Percentiles rank a stretch among this genome's conserved stretches.
Evolutionary conservation across 169 alveolate genomes (phyloP).

Genomic region (Plasmodium coatneyi): DNA sequence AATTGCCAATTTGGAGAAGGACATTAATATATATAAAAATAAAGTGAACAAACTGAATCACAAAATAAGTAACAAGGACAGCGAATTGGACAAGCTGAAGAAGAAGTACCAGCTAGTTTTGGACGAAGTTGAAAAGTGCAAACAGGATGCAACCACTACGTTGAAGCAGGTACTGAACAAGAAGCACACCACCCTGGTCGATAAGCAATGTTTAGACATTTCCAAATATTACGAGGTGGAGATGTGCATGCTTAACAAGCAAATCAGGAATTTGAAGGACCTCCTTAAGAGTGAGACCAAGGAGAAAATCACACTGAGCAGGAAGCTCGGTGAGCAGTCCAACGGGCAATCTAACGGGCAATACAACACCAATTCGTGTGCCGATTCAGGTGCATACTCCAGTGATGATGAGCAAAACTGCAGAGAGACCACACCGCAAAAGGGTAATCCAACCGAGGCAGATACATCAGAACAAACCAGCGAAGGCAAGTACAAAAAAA

Average conservation of each 20-base stretch:
- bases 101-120: constrained; percentile 21
- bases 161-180: constrained; percentile 51
- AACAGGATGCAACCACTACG: constrained; percentile 41
- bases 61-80: constrained; percentile 39
- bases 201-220: constrained; percentile 48
- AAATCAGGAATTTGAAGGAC: constrained; percentile 42
- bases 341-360: not conserved
- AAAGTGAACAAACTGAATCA: constrained; percentile 28
- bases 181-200: constrained; percentile 31
- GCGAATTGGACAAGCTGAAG: constrained; percentile 48
- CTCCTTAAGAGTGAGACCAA: constrained; percentile 48
- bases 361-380: not conserved
- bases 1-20: constrained; percentile 51
- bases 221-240: constrained; percentile 59
- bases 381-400: not conserved
- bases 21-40: constrained; percentile 59
- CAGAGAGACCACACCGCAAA: not conserved
- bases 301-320: constrained; percentile 44
- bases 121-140: constrained; percentile 65
- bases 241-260: constrained; percentile 33
- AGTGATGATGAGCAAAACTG: not conserved
- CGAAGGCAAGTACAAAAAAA: constrained; percentile 18
- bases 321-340: not conserved
- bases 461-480: not conserved
- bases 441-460: not conserved